Percentiles rank a stretch among this genome's conserved stretches.
These are phyloP conservation scores for Sherardia arvensis DNA, from an alignment of 257 asterid genomes.

Conservation along the genomic window DNA sequence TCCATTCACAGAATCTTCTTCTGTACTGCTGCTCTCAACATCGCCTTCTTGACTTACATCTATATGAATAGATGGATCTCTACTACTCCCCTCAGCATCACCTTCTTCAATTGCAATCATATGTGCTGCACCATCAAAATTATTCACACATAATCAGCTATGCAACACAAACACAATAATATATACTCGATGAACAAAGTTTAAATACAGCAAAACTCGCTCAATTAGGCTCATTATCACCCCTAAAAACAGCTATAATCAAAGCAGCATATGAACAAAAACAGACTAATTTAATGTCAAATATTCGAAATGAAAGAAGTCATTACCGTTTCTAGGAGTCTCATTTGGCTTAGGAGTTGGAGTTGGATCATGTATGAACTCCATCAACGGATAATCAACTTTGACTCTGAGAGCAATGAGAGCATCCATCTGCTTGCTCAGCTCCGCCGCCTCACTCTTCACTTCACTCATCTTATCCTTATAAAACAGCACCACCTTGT, in stretches of 20 bases:
- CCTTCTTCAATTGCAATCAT: constrained; percentile 61
- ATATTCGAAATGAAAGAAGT: too few species aligned
- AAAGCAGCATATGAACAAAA: too few species aligned
- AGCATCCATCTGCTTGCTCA: constrained; percentile 79
- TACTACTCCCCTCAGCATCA: constrained; percentile 25
- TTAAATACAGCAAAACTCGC: too few species aligned
- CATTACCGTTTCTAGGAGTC: constrained; percentile 34
- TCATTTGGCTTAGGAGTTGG: constrained; percentile 30
- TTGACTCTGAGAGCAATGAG: constrained; percentile 61
- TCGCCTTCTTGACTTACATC: constrained; percentile 56
- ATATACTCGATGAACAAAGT: too few species aligned
- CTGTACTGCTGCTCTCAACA: constrained; percentile 18
- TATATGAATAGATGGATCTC: constrained; percentile 23
- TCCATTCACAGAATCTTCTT: constrained; percentile 15
- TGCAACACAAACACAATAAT: too few species aligned
- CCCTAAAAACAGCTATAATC: too few species aligned
- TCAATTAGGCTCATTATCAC: too few species aligned
- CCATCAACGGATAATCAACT: constrained; percentile 42
- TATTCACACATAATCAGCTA: background rate
- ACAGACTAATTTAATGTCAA: too few species aligned
- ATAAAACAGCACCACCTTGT: constrained; percentile 54
- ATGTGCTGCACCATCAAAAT: background rate
- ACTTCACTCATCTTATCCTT: constrained; percentile 38
- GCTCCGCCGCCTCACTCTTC: constrained; percentile 41
- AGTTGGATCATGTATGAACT: background rate